Evolutionary conservation across 495 filamentous ascomycete species (phyloP).

Genomic region (Hypoxylon fuscum): DNA sequence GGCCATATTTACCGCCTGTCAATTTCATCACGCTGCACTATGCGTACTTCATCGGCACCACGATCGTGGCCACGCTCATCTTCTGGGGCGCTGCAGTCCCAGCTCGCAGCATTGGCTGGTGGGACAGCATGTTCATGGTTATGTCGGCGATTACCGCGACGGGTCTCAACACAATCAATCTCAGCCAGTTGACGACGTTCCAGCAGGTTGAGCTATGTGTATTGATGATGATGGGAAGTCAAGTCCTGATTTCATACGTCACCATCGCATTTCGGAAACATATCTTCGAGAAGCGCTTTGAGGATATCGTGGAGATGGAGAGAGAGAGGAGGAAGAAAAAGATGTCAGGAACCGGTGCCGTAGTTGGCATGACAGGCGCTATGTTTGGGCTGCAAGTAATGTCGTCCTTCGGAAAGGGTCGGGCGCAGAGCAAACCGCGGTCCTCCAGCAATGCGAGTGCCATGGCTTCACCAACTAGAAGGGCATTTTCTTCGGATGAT

Average conservation of each 20-base stretch:
- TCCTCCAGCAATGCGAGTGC: conserved; percentile 6
- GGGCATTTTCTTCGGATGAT: conserved; percentile 10
- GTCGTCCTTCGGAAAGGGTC: conserved; percentile 39
- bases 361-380: conserved; percentile 42
- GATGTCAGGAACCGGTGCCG: conserved; percentile 29
- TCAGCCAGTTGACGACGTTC: conserved; percentile 70
- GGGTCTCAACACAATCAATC: conserved; percentile 68
- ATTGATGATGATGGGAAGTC: conserved; percentile 71
- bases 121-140: conserved; percentile 73
- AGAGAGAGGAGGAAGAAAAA: conserved; percentile 41
- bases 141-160: conserved; percentile 79
- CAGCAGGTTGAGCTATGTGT: conserved; percentile 75
- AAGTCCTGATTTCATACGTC: conserved; percentile 62
- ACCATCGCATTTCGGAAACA: conserved; percentile 67
- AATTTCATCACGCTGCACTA: conserved; percentile 75
- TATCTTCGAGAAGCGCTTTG: conserved; percentile 70
- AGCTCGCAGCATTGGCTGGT: conserved; percentile 66
- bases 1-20: conserved; percentile 54
- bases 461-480: conserved; percentile 12
- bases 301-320: conserved; percentile 59
- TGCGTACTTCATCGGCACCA: conserved; percentile 72
- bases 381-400: conserved; percentile 41
- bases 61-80: conserved; percentile 66
- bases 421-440: conserved; percentile 21
- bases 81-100: conserved; percentile 70